Evolutionary conservation across 805 yeast species (phyloP).

Genomic region (Yamadazyma nakazawae): DNA sequence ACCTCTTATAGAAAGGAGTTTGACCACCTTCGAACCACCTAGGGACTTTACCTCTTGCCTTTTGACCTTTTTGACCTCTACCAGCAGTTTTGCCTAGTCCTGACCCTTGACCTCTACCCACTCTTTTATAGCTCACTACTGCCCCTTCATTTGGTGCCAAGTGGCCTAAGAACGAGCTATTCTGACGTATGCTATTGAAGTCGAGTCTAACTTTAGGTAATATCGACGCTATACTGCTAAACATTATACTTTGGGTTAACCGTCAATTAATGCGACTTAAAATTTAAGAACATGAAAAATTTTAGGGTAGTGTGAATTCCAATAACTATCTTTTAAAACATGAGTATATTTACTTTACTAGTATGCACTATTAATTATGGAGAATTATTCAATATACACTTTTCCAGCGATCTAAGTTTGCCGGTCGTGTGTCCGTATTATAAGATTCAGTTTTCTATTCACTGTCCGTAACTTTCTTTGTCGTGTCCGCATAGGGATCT

Average conservation of each 20-base stretch:
- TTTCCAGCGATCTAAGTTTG: too few relatives aligned
- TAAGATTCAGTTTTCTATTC: too few relatives aligned
- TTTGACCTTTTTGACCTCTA: slow-evolving; percentile 98
- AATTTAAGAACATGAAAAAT: neutral
- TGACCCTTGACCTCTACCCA: slow-evolving; percentile 96
- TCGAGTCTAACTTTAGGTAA: neutral
- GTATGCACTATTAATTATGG: neutral
- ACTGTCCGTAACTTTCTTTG: neutral
- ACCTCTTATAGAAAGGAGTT: slow-evolving; percentile 79
- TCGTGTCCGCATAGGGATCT: neutral
- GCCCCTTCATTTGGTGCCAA: slow-evolving; percentile 63
- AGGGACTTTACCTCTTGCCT: slow-evolving; percentile 88
- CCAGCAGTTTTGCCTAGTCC: slow-evolving; percentile 94
- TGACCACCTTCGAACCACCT: slow-evolving; percentile 99
- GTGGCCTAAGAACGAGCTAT: slow-evolving; percentile 39
- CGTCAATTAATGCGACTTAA: neutral
- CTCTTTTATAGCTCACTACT: slow-evolving; percentile 58
- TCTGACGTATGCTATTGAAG: slow-evolving; percentile 2
- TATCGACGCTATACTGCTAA: slow-evolving; percentile 2
- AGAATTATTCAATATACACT: too few relatives aligned
- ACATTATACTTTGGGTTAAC: neutral
- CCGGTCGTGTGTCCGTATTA: too few relatives aligned
- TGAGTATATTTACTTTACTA: neutral
- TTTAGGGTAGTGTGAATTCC: neutral
- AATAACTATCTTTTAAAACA: neutral